These are phyloP conservation scores for Cladosporium sp. DNA, from an alignment of 2,329 filamentous ascomycete species.

Conservation along the genomic window DNA sequence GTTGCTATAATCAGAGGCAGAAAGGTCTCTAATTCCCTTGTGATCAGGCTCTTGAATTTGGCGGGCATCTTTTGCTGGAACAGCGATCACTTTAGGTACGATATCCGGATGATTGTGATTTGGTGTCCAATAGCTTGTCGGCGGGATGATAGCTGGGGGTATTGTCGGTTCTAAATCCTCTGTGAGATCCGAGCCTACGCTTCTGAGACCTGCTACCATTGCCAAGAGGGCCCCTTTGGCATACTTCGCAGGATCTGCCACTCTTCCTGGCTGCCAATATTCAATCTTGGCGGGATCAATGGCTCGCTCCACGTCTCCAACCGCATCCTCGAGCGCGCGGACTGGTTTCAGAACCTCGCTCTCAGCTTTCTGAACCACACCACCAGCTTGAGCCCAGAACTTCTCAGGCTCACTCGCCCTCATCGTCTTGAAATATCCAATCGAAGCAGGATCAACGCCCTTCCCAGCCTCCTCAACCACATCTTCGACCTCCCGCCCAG, in stretches of 20 bases:
- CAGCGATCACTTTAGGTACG: neutral
- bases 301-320: neutral
- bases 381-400: neutral
- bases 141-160: neutral
- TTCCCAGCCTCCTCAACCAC: neutral
- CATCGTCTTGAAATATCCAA: neutral
- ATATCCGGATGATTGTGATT: neutral
- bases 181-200: neutral
- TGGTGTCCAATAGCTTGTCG: neutral
- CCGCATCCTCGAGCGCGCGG: neutral
- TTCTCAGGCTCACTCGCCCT: neutral
- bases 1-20: conserved; percentile 5
- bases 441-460: neutral
- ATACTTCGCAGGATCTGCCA: conserved; percentile 1
- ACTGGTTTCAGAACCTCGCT: neutral
- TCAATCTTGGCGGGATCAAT: conserved; percentile 2
- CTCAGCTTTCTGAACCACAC: neutral
- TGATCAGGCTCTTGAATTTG: neutral
- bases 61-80: neutral
- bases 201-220: neutral
- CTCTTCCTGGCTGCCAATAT: conserved; percentile 2
- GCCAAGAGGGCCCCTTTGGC: neutral
- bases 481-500: neutral
- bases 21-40: neutral
- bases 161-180: neutral